A percentile compares a stretch with the other conserved stretches of the same genome.
phyloP scores from a whole-genome alignment of 176 grass and related monocot species.

The Thinopyrum elongatum region DNA sequence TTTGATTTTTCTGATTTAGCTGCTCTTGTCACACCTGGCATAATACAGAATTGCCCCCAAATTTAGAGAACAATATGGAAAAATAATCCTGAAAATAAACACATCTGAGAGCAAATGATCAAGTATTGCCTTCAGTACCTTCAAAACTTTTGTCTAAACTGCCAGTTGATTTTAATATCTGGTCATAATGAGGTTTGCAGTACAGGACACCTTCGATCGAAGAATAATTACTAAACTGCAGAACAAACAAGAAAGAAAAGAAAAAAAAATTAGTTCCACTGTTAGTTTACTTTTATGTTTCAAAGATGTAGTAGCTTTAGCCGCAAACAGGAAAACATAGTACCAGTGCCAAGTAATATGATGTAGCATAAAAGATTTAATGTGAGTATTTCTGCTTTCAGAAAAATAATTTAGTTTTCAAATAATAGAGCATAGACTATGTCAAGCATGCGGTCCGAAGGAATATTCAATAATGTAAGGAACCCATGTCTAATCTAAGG shows the following conservation, averaged over 20 bases:
- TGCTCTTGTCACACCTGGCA: conserved; percentile 64
- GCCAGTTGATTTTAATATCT: conserved; percentile 92
- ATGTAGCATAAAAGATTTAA: conserved; percentile 8
- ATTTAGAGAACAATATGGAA: neutral
- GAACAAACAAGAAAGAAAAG: conserved; percentile 38
- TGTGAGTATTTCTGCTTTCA: conserved; percentile 24
- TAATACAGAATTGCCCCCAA: neutral
- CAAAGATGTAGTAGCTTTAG: neutral
- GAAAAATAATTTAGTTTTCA: neutral
- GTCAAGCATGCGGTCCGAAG: conserved; percentile 7
- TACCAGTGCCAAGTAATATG: neutral
- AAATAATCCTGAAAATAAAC: neutral
- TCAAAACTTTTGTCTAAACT: conserved; percentile 99
- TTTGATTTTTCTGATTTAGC: conserved; percentile 68
- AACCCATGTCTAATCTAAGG: neutral
- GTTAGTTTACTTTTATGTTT: conserved; percentile 19
- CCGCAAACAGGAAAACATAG: neutral
- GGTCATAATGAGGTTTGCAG: conserved; percentile 99
- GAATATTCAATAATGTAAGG: conserved; percentile 27
- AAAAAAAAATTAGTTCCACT: conserved; percentile 6
- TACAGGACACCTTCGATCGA: conserved; percentile 89
- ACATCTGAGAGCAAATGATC: neutral
- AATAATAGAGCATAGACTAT: neutral
- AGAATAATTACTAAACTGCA: conserved; percentile 95
- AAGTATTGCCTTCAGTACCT: conserved; percentile 49